Base-by-base conservation (phyloP, 1,284 basidiomycete genomes). In the Ganoderma resinaceum region DNA sequence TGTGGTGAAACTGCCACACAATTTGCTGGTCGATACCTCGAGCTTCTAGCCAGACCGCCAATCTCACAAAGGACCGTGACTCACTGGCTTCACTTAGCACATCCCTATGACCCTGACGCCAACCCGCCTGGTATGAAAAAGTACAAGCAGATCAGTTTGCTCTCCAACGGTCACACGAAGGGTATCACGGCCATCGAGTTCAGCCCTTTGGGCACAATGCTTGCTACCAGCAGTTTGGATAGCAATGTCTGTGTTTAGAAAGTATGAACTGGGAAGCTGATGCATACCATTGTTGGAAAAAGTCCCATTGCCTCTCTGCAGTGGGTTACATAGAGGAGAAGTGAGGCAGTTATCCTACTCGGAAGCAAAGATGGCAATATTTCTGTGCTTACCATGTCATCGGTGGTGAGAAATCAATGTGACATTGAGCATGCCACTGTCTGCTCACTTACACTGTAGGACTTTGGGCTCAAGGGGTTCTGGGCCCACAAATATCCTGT, bases 401-500 rank as follows among this genome's bases (percentile, higher is more conserved):
- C 42, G 42, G 42, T 43, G 42, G 42, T 43, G 12, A 31, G 1
- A 29, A 8, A 1, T 18, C 52, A 2, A 23, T 26, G 11, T 55
- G 62, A 0, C 23, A 23, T n/a, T 26, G 38, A 20, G 3, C 6
- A 9, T 16, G 38, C n/a, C n/a, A n/a, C 18, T 23, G 62, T 7
- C 7, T 40, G 18, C 12, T 57, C 20, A 37, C 49, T 16, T 42
- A 26, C 38, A 0, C 3, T 57, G 11, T 40, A 63, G 52, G 49
- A 55, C 1, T 37, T 37, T 23, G 2, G 5, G 3, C 3, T 59
- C 31, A 8, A 8, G 1, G 61, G 61, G 7, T 62, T 62, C 46
- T 62, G 61, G 61, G 61, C 61, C 2, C 61, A 62, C 20, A 18
- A 18, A 18, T 62, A 49, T 6, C 43, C 46, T 6, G 61, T 62